Evolutionary conservation across 2,329 filamentous ascomycete genomes (phyloP).

Genomic region (Penicillium sp.): DNA sequence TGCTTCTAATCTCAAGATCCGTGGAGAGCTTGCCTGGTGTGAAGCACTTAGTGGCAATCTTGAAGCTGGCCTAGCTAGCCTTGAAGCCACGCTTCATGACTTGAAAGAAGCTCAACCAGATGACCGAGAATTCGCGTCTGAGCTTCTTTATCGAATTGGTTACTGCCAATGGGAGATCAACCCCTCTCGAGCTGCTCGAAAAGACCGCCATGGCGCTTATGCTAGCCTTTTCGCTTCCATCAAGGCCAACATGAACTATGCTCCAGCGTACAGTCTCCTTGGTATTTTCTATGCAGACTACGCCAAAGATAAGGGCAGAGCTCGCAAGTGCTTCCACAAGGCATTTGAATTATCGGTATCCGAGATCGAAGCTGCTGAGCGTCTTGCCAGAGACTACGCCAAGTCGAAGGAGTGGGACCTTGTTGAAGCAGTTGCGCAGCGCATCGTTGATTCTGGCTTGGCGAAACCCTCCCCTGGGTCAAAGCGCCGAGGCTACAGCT

Average conservation of each 20-base stretch:
- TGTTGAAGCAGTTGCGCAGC: conserved; percentile 85
- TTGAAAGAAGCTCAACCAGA: conserved; percentile 60
- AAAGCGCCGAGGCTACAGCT: conserved; percentile 87
- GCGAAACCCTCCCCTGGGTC: conserved; percentile 86
- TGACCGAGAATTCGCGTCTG: conserved; percentile 69
- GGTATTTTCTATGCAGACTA: conserved; percentile 92
- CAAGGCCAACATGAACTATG: conserved; percentile 81
- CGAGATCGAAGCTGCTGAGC: conserved; percentile 81
- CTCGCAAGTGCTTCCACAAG: conserved; percentile 91
- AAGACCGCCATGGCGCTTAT: conserved; percentile 77
- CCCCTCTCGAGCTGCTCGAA: conserved; percentile 67
- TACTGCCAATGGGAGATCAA: conserved; percentile 84
- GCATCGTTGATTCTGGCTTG: conserved; percentile 92
- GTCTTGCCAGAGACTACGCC: conserved; percentile 80
- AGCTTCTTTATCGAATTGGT: conserved; percentile 82
- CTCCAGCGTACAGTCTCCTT: conserved; percentile 85
- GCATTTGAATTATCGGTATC: conserved; percentile 87
- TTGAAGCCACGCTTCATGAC: conserved; percentile 65
- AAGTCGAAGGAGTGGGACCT: conserved; percentile 93
- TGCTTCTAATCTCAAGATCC: conserved; percentile 69
- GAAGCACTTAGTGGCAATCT: conserved; percentile 78
- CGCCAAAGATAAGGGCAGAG: conserved; percentile 77
- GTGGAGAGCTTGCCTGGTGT: conserved; percentile 87
- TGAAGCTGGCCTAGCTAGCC: conserved; percentile 60
- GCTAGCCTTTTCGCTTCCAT: conserved; percentile 76